A percentile compares a stretch with the other conserved stretches of the same genome.
Evolutionary conservation across 2,329 filamentous ascomycete genomes (phyloP).

Genomic region (Helminthosporium solani): DNA sequence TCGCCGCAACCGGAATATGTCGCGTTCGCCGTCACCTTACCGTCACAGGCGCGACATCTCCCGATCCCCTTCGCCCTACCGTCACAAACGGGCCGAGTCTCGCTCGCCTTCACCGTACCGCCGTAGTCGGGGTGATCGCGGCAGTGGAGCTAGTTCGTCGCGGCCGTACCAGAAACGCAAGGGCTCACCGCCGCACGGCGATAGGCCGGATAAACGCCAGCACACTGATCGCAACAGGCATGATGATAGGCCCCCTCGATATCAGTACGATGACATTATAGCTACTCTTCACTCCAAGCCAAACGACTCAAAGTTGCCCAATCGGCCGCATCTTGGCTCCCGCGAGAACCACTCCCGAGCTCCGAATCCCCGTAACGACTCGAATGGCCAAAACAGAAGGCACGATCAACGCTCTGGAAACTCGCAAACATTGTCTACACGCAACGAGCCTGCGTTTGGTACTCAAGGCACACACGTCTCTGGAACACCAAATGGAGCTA

Average conservation of each 20-base stretch:
- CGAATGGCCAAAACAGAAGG: background rate
- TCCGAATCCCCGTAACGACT: background rate
- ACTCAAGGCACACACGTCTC: background rate
- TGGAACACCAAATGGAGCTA: constrained; percentile 13
- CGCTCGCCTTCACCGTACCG: constrained; percentile 34
- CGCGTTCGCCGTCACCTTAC: constrained; percentile 2
- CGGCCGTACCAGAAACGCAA: constrained; percentile 43
- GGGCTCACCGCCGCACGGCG: constrained; percentile 43
- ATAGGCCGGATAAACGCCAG: constrained; percentile 59
- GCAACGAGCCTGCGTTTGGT: background rate
- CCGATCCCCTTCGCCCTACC: constrained; percentile 31
- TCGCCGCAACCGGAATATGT: constrained; percentile 22
- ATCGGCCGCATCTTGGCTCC: background rate
- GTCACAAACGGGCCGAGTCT: constrained; percentile 20
- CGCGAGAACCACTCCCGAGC: background rate
- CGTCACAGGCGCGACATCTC: constrained; percentile 21
- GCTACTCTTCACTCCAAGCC: background rate
- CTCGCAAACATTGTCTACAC: background rate
- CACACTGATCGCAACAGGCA: constrained; percentile 37
- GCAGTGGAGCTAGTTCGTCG: constrained; percentile 23
- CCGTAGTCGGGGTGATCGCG: constrained; percentile 24
- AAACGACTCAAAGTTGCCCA: background rate
- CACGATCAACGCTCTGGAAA: background rate
- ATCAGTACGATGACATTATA: constrained; percentile 59
- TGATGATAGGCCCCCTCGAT: constrained; percentile 62